These are phyloP conservation scores for Sophora flavescens DNA, from an alignment of 306 rosid genomes.

Conservation along the genomic window DNA sequence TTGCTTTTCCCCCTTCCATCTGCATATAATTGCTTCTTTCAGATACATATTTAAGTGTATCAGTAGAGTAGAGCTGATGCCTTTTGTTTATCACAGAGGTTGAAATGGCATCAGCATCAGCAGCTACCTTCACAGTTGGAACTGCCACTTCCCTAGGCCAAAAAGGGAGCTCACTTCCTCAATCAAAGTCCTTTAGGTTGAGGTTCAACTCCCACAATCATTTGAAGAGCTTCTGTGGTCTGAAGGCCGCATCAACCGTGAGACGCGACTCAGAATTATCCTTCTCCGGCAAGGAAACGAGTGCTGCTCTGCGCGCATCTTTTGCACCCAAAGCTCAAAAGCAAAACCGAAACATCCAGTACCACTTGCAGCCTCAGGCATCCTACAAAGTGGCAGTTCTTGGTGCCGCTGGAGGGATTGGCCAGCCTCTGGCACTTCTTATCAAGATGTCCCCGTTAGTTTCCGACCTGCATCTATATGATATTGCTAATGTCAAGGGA, in stretches of 20 bases:
- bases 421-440: conserved; percentile 91
- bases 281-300: conserved; percentile 67
- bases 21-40: background rate
- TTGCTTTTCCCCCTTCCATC: background rate
- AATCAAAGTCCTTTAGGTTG: conserved; percentile 59
- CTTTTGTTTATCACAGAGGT: conserved; percentile 45
- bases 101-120: conserved; percentile 78
- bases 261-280: conserved; percentile 60
- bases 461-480: conserved; percentile 86
- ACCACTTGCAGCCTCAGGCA: conserved; percentile 77
- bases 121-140: conserved; percentile 69
- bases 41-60: background rate
- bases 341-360: conserved; percentile 47
- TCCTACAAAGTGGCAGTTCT: conserved; percentile 89
- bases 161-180: conserved; percentile 61
- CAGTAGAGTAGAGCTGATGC: conserved; percentile 10
- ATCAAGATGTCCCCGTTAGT: conserved; percentile 96
- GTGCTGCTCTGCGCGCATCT: conserved; percentile 59
- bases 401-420: conserved; percentile 98
- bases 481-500: conserved; percentile 94
- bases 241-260: conserved; percentile 61
- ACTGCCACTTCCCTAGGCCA: conserved; percentile 54
- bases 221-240: conserved; percentile 75
- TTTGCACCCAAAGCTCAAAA: conserved; percentile 65
- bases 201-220: conserved; percentile 61